Percentiles rank a stretch among this genome's conserved stretches.
These are phyloP conservation scores for Arctostaphylos glauca DNA, from an alignment of 148 eudicot genomes.

Conservation along the genomic window DNA sequence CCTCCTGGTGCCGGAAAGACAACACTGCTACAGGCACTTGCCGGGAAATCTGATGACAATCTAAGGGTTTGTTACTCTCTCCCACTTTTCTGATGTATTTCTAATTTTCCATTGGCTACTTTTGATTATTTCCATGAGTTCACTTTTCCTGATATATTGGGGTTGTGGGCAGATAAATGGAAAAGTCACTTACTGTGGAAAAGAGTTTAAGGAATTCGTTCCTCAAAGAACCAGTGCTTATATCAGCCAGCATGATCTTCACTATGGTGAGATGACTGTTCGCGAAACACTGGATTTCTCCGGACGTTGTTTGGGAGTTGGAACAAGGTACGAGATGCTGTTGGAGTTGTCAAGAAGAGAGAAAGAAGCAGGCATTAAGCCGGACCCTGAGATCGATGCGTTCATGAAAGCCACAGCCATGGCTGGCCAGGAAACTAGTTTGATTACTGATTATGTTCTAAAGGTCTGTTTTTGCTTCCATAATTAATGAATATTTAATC, in stretches of 20 bases:
- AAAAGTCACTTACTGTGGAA: constrained; percentile 32
- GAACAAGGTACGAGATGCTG: constrained; percentile 31
- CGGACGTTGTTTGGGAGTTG: constrained; percentile 36
- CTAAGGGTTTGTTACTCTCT: constrained; percentile 17
- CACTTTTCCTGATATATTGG: not conserved
- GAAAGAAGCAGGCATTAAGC: constrained; percentile 28
- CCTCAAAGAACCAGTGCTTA: constrained; percentile 38
- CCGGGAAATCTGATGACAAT: constrained; percentile 29
- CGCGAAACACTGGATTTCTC: constrained; percentile 37
- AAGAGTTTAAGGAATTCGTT: constrained; percentile 30
- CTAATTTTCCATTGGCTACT: too few species aligned
- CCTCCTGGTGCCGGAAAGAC: constrained; percentile 42
- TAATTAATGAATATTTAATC: too few species aligned
- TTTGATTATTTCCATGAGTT: not conserved
- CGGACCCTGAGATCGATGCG: constrained; percentile 34
- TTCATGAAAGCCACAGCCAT: constrained; percentile 33
- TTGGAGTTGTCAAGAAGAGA: constrained; percentile 29
- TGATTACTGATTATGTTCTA: constrained; percentile 37
- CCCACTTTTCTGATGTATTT: too few species aligned
- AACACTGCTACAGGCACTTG: constrained; percentile 32
- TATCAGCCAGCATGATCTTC: constrained; percentile 39
- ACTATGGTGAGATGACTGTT: constrained; percentile 38
- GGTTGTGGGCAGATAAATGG: constrained; percentile 24
- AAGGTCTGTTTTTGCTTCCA: constrained; percentile 18
- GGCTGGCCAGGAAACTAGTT: constrained; percentile 31